These are phyloP conservation scores for Marvania coccoides DNA, from an alignment of 139 green algal genomes.

Conservation along the genomic window DNA sequence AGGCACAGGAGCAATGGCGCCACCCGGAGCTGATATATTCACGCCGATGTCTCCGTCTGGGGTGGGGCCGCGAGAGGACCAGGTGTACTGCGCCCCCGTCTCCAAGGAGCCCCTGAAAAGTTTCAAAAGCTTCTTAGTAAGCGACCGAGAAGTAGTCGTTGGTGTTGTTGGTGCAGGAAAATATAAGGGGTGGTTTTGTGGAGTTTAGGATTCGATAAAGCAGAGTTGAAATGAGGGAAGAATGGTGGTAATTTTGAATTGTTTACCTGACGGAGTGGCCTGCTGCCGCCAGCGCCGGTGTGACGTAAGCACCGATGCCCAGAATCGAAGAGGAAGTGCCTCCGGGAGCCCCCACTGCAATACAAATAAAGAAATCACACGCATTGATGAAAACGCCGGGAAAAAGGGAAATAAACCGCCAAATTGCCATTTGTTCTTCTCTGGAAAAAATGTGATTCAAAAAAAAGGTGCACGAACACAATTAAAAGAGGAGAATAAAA, in stretches of 20 bases:
- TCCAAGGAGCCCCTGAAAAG: conserved; percentile 18
- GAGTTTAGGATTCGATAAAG: not conserved
- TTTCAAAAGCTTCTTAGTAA: not conserved
- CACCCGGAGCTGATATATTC: conserved; percentile 57
- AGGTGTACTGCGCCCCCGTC: conserved; percentile 71
- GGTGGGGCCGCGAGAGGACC: conserved; percentile 62
- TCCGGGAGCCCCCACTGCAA: conserved; percentile 77
- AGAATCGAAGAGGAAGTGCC: conserved; percentile 67
- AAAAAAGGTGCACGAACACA: too few relatives aligned
- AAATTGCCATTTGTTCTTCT: too few relatives aligned
- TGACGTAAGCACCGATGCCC: conserved; percentile 78
- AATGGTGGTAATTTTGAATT: not conserved
- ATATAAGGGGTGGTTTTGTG: too few relatives aligned
- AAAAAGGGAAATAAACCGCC: too few relatives aligned
- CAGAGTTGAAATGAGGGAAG: not conserved
- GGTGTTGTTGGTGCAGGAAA: too few relatives aligned
- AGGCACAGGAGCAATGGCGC: conserved; percentile 73
- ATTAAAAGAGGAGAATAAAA: too few relatives aligned
- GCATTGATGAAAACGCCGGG: too few relatives aligned
- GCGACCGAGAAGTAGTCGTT: too few relatives aligned
- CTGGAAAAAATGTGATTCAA: too few relatives aligned
- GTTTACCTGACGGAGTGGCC: conserved; percentile 59
- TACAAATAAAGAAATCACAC: too few relatives aligned
- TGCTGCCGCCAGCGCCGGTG: conserved; percentile 61
- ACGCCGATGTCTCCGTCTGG: conserved; percentile 75